Evolutionary conservation across 495 filamentous ascomycete species (phyloP).

Genomic region (Paragyromitra xinjiangensis): DNA sequence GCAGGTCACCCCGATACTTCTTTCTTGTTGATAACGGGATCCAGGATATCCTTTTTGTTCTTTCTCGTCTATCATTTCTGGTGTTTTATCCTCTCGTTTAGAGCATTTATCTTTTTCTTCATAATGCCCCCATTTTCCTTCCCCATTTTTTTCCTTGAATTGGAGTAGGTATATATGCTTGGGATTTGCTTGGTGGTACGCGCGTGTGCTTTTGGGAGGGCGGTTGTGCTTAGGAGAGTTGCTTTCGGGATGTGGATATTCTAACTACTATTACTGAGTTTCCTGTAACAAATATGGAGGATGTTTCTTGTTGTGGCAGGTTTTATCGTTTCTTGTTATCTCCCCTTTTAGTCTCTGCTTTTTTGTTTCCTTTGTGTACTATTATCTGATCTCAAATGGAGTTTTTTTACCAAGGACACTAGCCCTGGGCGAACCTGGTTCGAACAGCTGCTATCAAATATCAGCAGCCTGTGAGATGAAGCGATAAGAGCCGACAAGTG

Average conservation of each 20-base stretch:
- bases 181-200: conserved; percentile 10
- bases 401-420: conserved; percentile 5
- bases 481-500: background rate
- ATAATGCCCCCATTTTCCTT: conserved; percentile 3
- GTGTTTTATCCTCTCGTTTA: conserved; percentile 16
- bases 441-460: background rate
- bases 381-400: background rate
- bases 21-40: conserved; percentile 25
- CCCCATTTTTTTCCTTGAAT: conserved; percentile 2
- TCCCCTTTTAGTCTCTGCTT: conserved; percentile 18
- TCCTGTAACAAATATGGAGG: conserved; percentile 50
- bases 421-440: background rate
- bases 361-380: conserved; percentile 25
- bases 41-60: conserved; percentile 9
- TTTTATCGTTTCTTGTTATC: conserved; percentile 37
- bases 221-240: conserved; percentile 34
- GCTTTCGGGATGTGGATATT: conserved; percentile 39
- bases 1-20: background rate
- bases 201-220: conserved; percentile 22
- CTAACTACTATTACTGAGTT: conserved; percentile 18
- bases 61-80: conserved; percentile 10
- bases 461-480: background rate
- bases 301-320: conserved; percentile 1
- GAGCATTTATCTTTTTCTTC: background rate
- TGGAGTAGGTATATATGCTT: conserved; percentile 14